phyloP scores from a whole-genome alignment of 116 monocot species.

The Phalaenopsis hybrid region DNA sequence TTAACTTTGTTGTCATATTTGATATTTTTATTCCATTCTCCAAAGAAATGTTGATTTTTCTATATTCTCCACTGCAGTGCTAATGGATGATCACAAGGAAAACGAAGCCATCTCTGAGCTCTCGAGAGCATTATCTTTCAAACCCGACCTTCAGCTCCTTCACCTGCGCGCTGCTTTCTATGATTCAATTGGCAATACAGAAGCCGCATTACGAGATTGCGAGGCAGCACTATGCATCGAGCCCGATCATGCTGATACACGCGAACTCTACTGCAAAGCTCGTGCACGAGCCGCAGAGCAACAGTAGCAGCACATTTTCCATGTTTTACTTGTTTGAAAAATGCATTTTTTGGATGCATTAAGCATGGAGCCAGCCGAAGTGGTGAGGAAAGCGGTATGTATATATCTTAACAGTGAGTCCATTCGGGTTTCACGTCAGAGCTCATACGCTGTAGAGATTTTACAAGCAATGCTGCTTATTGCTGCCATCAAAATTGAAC shows the following conservation, averaged over 20 bases:
- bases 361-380: too few relatives aligned
- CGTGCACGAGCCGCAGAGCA: conserved; percentile 8
- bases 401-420: too few relatives aligned
- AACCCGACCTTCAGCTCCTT: conserved; percentile 84
- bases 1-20: too few relatives aligned
- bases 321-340: too few relatives aligned
- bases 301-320: not conserved
- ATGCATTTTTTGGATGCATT: too few relatives aligned
- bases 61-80: conserved; percentile 23
- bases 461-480: too few relatives aligned
- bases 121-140: conserved; percentile 58
- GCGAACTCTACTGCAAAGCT: conserved; percentile 66
- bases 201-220: conserved; percentile 59
- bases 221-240: conserved; percentile 90
- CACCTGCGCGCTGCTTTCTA: conserved; percentile 90
- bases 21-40: not conserved
- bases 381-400: too few relatives aligned
- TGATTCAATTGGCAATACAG: conserved; percentile 60
- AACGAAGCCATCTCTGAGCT: conserved; percentile 60
- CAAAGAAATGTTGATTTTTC: not conserved
- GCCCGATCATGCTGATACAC: conserved; percentile 55
- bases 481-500: too few relatives aligned
- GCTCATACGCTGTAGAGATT: too few relatives aligned
- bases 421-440: too few relatives aligned
- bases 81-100: conserved; percentile 70